These are phyloP conservation scores for Boletus austroedulis DNA, from an alignment of 1,284 basidiomycete species.

Conservation along the genomic window DNA sequence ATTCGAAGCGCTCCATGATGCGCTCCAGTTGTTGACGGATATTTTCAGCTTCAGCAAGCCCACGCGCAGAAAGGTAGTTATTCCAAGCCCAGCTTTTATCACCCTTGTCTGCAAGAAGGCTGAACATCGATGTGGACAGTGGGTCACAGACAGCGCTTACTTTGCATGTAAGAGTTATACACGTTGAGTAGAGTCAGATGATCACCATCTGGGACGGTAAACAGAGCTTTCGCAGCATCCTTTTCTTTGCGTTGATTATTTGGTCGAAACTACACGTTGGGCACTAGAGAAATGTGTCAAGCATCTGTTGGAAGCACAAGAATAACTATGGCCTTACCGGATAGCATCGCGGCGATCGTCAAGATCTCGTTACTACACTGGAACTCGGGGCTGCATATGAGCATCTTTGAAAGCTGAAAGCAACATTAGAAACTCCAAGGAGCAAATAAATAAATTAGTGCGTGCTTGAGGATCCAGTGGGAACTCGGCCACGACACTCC, in stretches of 20 bases:
- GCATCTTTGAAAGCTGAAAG: slow-evolving; percentile 82
- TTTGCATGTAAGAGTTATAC: slow-evolving; percentile 89
- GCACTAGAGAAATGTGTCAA: slow-evolving; percentile 51
- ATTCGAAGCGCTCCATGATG: slow-evolving; percentile 90
- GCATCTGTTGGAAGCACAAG: not conserved
- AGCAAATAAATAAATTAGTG: not conserved
- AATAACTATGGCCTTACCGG: slow-evolving; percentile 49
- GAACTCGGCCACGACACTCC: slow-evolving; percentile 96
- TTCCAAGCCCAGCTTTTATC: slow-evolving; percentile 93
- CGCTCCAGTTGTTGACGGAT: slow-evolving; percentile 91
- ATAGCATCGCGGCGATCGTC: slow-evolving; percentile 95
- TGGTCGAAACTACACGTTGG: slow-evolving; percentile 92
- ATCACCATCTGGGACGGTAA: slow-evolving; percentile 93
- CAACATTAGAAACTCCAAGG: not conserved
- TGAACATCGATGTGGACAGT: not conserved
- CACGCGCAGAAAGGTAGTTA: slow-evolving; percentile 85
- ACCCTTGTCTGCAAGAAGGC: slow-evolving; percentile 49
- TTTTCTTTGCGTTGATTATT: slow-evolving; percentile 86
- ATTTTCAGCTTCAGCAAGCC: slow-evolving; percentile 91
- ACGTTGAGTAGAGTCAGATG: slow-evolving; percentile 95
- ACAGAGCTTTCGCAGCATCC: slow-evolving; percentile 85
- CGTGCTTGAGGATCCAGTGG: slow-evolving; percentile 91
- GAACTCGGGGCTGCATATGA: slow-evolving; percentile 93
- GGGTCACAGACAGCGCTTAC: slow-evolving; percentile 43
- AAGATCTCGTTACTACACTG: slow-evolving; percentile 95